Evolutionary conservation across 2,329 filamentous ascomycete species (phyloP), one percentile per base, ranked within the genome.

Genomic region (Alternaria sp.): DNA sequence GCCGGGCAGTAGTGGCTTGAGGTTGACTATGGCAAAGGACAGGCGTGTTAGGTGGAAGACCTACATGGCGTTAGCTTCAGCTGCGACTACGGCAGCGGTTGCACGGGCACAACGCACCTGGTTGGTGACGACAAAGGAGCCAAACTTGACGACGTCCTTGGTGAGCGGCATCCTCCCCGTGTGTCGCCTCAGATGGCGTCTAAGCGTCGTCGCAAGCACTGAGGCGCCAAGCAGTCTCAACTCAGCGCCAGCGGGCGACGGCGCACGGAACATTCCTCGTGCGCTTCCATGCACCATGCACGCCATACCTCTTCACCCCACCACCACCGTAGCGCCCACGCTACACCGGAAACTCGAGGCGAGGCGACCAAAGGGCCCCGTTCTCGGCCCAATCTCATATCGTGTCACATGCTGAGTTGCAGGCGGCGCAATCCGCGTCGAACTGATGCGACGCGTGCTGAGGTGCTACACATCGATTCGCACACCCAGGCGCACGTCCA

Each of bases 1-100:
- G 61, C 96, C 96, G 0, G 94, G 93, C 2, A 97, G 87, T 40
- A 99, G 88, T 23, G 96, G 96, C 82, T 97, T 97, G 78, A 98
- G 88, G 82, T 99, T 99, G 61, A 98, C 94, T 66, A 98, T 86
- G 57, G 93, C 93, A 83, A 93, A 97, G 71, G 90, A 92, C 73
- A 91, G 86, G 1, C 87, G 85, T 2, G 94, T 97, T 68, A 85
- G 85, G 80, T 96, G 88, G 84, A 98, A 98, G 83, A 97, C 93
- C 91, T 97, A 70, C 28, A 28, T 36, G 11, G 19, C 11, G 30
- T 52, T 40, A 52, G 49, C 49, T 23, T 40, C 19, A 23, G 17
- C 23, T 32, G 49, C n/a, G 49, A 23, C 28, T 28, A 17, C 25
- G n/a, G 17, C 52, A 13, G 52, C 36, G 3, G 36, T 15, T 13